Conservation (phyloP, 805 yeast genomes). For the Starmerella kuoi region DNA sequence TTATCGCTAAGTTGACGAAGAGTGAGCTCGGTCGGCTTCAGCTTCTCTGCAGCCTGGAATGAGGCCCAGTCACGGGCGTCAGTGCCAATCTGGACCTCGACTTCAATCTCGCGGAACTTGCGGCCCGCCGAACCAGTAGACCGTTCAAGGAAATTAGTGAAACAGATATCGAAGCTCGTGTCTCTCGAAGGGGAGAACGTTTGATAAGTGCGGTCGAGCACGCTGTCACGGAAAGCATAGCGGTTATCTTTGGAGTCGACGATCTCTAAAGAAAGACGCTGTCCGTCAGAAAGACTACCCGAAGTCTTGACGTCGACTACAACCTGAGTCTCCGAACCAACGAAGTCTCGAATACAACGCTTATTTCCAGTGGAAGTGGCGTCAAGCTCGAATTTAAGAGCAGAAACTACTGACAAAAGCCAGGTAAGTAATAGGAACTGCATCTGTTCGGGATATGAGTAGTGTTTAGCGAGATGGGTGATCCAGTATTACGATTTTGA, state of each 20-base stretch:
- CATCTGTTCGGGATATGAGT: slow-evolving; percentile 1
- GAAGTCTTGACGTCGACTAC: slow-evolving; percentile 67
- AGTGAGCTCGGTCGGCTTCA: slow-evolving; percentile 85
- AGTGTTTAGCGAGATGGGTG: no score
- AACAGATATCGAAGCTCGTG: slow-evolving; percentile 84
- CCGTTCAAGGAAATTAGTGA: slow-evolving; percentile 47
- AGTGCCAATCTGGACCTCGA: slow-evolving; percentile 90
- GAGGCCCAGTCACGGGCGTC: slow-evolving; percentile 98
- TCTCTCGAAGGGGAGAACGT: slow-evolving; percentile 77
- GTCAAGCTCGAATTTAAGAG: slow-evolving; percentile 27
- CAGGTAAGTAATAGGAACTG: slow-evolving; percentile 7
- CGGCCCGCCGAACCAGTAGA: slow-evolving; percentile 30
- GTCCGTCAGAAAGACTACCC: slow-evolving; percentile 81
- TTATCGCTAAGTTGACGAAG: slow-evolving; percentile 76
- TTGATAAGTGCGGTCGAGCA: slow-evolving; percentile 57
- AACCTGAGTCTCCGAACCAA: slow-evolving; percentile 69
- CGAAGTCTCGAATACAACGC: slow-evolving; percentile 87
- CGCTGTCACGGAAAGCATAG: slow-evolving; percentile 62
- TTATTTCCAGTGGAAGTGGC: slow-evolving; percentile 34
- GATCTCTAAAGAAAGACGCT: slow-evolving; percentile 47
- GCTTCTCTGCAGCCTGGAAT: slow-evolving; percentile 80
- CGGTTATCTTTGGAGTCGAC: slow-evolving; percentile 77
- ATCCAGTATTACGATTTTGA: no score
- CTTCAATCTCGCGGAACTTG: slow-evolving; percentile 59
- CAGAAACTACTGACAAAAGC: slow-evolving; percentile 20